These are phyloP conservation scores for Trametes cubensis DNA, from an alignment of 768 basidiomycete species.

Conservation along the genomic window DNA sequence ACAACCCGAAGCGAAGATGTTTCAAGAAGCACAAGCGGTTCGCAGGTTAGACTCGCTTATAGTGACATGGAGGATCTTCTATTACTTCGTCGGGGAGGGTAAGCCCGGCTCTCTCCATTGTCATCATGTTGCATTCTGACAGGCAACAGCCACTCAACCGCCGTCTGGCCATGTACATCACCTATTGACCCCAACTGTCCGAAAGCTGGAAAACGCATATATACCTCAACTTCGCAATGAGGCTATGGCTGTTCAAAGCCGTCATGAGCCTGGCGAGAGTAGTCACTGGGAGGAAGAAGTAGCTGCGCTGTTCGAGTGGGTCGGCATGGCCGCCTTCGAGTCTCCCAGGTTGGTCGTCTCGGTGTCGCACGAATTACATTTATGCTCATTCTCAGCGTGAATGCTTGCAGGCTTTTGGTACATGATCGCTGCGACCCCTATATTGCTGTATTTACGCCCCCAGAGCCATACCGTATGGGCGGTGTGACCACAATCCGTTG, in stretches of 20 bases:
- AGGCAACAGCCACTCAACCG: slow-evolving; percentile 44
- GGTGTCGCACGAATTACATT: neutral
- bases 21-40: slow-evolving; percentile 45
- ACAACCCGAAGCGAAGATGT: too few relatives aligned
- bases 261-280: neutral
- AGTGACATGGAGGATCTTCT: slow-evolving; percentile 51
- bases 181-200: slow-evolving; percentile 39
- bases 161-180: slow-evolving; percentile 29
- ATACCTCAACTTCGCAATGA: neutral
- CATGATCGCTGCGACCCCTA: slow-evolving; percentile 72
- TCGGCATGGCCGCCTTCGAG: slow-evolving; percentile 67
- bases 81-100: slow-evolving; percentile 32
- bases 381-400: neutral
- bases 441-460: slow-evolving; percentile 65
- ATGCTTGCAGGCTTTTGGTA: slow-evolving; percentile 50
- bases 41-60: slow-evolving; percentile 54
- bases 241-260: neutral
- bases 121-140: slow-evolving; percentile 28
- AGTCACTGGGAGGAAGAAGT: slow-evolving; percentile 56
- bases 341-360: slow-evolving; percentile 56
- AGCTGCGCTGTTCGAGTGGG: slow-evolving; percentile 66
- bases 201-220: neutral
- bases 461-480: slow-evolving; percentile 47
- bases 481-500: slow-evolving; percentile 59
- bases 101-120: slow-evolving; percentile 25